Evolutionary conservation across 805 yeast species (phyloP), one percentile per base, ranked within the genome.

Genomic region (Grigorovia transvaalensis): DNA sequence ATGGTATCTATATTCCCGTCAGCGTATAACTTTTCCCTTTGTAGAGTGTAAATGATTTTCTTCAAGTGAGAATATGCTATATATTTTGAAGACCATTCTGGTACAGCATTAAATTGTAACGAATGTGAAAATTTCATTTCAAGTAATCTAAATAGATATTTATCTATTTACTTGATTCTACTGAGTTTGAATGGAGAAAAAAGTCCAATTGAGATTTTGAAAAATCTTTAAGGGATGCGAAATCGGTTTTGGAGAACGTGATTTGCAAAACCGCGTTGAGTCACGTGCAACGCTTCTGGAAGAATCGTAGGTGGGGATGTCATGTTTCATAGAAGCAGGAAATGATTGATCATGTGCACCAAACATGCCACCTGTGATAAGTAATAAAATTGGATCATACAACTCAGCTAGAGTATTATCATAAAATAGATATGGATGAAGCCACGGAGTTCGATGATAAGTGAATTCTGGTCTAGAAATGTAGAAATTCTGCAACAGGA

Each of bases 1-100:
- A 6, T 23, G 27, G 6, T 23, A 23, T 23, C 27, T 6, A 27
- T 27, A 27, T 27, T 41, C 15, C 27, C 46, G 29, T 44, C n/a
- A 15, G 35, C 17, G 47, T 68, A 68, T 44, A 68, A 54, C 53
- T 66, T 61, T 50, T 85, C 88, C 61, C 90, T 76, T 63, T 93
- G 97, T 47, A 91, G 74, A 17, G 82, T 74, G 67, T 90, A 91
- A 30, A 90, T 85, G 44, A 86, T 76, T 70, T 87, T 88, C 67
- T 93, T 91, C 53, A 93, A 73, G 42, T 86, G 82, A 1, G 96
- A 85, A 68, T 91, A 91, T 51, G 95, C 90, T 52, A 91, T 83
- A 68, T 91, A 91, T 65, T 86, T 81, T 29, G 95, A 82, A 12
- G 96, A 80, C 99, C 99, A 91, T 67, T 93, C 98, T 1, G 99